Conservation (phyloP, 164 flowering plant species). For the Nymphaea colorata region DNA sequence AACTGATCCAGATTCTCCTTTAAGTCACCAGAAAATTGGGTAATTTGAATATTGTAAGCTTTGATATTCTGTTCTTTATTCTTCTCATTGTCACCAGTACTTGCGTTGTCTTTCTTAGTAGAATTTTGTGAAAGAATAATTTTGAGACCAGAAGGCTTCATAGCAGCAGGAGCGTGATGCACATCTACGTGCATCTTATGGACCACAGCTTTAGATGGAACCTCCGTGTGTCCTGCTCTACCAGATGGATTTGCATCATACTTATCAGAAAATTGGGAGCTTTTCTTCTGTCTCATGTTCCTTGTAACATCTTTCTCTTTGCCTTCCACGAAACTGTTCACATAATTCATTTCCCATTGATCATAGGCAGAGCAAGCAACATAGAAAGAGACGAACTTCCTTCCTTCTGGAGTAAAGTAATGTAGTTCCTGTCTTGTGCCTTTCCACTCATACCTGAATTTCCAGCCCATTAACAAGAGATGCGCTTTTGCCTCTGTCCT, state of each 20-base stretch:
- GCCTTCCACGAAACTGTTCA: background rate
- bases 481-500: background rate
- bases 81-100: background rate
- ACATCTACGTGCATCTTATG: background rate
- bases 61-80: background rate
- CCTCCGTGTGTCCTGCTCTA: background rate
- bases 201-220: background rate
- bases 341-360: conserved; percentile 9
- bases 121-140: background rate
- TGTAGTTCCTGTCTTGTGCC: conserved; percentile 10
- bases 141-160: background rate
- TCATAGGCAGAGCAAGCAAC: conserved; percentile 33
- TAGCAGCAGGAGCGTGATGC: background rate
- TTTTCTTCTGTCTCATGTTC: background rate
- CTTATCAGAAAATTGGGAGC: background rate
- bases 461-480: conserved; percentile 6
- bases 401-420: conserved; percentile 37
- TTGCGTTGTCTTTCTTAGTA: background rate
- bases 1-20: background rate
- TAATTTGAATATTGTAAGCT: background rate
- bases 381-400: conserved; percentile 27
- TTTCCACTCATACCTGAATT: background rate
- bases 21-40: background rate
- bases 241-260: background rate
- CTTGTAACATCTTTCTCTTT: background rate